These are phyloP conservation scores for Rhizoclosmatium sp. DNA, from an alignment of 192 early-diverging fungal species.

Conservation along the genomic window DNA sequence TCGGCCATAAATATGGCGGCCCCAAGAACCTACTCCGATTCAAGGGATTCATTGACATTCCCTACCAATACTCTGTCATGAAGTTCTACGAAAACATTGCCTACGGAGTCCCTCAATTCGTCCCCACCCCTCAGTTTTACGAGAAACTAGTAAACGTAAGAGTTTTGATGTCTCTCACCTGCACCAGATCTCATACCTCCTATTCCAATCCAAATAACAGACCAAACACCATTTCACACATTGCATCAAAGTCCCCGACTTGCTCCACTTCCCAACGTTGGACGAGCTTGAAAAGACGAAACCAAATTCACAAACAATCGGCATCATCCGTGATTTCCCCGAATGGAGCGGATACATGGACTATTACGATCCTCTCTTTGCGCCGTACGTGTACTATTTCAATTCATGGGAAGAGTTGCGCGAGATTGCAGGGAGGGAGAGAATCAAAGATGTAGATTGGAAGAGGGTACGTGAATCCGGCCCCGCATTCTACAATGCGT, in stretches of 20 bases:
- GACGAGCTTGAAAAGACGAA: too few species aligned
- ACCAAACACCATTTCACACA: slow-evolving; percentile 10
- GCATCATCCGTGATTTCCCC: slow-evolving; percentile 11
- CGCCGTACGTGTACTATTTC: slow-evolving; percentile 17
- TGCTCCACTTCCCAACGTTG: slow-evolving; percentile 9
- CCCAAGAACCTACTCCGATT: slow-evolving; percentile 32
- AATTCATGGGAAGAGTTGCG: slow-evolving; percentile 22
- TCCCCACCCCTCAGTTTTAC: slow-evolving; percentile 29
- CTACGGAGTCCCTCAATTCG: slow-evolving; percentile 28
- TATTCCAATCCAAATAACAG: not conserved
- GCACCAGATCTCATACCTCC: not conserved
- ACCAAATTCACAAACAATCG: not conserved
- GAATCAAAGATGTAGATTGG: not conserved
- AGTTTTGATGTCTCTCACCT: not conserved
- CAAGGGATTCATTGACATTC: slow-evolving; percentile 38
- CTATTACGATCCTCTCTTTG: not conserved
- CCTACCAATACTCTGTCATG: slow-evolving; percentile 40
- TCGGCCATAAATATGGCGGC: slow-evolving; percentile 36
- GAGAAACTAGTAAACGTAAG: slow-evolving; percentile 17
- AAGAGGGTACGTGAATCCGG: not conserved
- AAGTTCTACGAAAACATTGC: slow-evolving; percentile 42
- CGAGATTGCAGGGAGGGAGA: not conserved
- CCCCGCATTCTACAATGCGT: not conserved
- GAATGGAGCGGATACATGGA: slow-evolving; percentile 3
- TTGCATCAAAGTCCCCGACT: slow-evolving; percentile 4